Base-by-base conservation (phyloP, 2,329 filamentous ascomycete species). In the Alternaria gaisen region DNA sequence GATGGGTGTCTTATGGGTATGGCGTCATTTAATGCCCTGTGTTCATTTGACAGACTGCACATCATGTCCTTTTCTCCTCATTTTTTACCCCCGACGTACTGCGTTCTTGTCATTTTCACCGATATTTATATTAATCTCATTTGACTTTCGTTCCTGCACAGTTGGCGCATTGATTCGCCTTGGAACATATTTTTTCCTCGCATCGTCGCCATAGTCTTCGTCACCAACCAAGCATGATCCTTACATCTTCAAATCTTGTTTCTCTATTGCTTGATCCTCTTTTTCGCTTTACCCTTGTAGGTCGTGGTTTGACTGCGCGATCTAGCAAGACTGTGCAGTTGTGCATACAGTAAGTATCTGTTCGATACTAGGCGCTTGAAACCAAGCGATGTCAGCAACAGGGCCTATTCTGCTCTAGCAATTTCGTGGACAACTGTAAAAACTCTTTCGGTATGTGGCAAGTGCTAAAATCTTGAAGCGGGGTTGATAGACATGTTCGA, bases 81-180 rank as follows among this genome's bases (percentile, higher is more conserved):
- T 14, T 46, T 16, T 46, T 40, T 52, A n/a, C 52, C 16, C 28
- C 14, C 41, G 18, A 48, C 24, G 18, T 44, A 40, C 26, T 38
- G 12, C 44, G 3, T 47, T 53, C 43, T 46, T 56, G 36, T 34
- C 34, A 43, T 43, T 48, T 58, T 62, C 56, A 54, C 38, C 20
- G 28, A 24, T 47, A 62, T 59, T 22, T 56, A 62, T 48, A 62
- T 62, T 55, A 59, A 62, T 62, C 46, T 59, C 60, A 59, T 60
- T 48, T 22, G 42, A 40, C 34, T 32, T 36, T 32, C 12, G 20
- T 42, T 11, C 40, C 7, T 22, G 24, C 24, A 26, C 41, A 18
- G 20, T 47, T 47, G 41, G 34, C 42, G 41, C 22, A 28, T 53
- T 28, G 30, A 53, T 18, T 36, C 48, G 22, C 34, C 34, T 52